Percentiles rank a stretch among this genome's conserved stretches.
These are phyloP conservation scores for Medicago ruthenica DNA, from an alignment of 306 rosid species.

Conservation along the genomic window DNA sequence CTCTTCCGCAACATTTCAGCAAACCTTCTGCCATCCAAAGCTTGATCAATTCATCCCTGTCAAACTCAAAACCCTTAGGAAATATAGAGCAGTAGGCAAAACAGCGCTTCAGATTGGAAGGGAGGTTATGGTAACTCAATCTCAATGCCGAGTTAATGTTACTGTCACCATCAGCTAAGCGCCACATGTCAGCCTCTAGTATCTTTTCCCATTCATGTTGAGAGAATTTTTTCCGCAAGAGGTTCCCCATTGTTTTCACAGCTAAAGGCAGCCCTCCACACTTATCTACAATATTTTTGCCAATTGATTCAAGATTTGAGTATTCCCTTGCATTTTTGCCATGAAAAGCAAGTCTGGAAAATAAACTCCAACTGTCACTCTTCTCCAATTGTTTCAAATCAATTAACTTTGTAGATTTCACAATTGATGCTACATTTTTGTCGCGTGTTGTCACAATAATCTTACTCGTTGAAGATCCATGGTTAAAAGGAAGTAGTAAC, in stretches of 20 bases:
- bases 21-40: conserved; percentile 46
- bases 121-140: conserved; percentile 42
- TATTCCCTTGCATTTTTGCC: no score
- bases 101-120: conserved; percentile 29
- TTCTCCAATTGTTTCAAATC: neutral
- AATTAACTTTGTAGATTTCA: no score
- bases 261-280: no score
- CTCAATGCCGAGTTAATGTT: conserved; percentile 43
- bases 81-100: conserved; percentile 39
- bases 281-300: no score
- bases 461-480: conserved; percentile 10
- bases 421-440: neutral
- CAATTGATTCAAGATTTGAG: no score
- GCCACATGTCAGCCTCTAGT: conserved; percentile 43
- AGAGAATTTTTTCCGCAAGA: no score
- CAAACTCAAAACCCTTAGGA: conserved; percentile 1
- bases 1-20: neutral
- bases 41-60: neutral
- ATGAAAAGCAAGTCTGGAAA: no score
- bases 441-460: conserved; percentile 17
- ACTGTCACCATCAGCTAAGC: conserved; percentile 5
- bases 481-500: neutral
- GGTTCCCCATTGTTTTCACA: no score
- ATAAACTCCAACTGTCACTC: no score
- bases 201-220: conserved; percentile 43